phyloP scores from a whole-genome alignment of 2,329 filamentous ascomycete genomes.

The Paecilomyces niveus region DNA sequence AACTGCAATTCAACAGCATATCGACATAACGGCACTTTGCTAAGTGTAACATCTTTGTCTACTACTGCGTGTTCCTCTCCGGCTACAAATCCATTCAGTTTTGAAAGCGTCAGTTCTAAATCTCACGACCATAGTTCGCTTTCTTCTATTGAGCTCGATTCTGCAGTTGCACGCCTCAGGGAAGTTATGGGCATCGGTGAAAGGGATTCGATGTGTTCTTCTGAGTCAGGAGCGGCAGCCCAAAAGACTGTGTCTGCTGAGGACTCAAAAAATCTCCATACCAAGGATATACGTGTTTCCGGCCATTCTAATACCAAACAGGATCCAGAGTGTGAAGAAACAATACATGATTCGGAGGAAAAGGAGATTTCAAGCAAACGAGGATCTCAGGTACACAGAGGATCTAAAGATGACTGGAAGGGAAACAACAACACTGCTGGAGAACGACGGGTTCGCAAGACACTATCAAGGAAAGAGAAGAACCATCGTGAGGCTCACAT shows the following conservation, averaged over 20 bases:
- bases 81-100: background rate
- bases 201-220: background rate
- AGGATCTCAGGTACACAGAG: background rate
- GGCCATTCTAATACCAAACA: background rate
- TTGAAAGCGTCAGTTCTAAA: background rate
- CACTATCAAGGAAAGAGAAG: background rate
- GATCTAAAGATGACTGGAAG: background rate
- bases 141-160: background rate
- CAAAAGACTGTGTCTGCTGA: background rate
- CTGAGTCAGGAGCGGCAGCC: background rate
- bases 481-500: background rate
- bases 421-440: background rate
- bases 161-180: background rate
- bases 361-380: background rate
- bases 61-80: background rate
- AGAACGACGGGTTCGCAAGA: background rate
- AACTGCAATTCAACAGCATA: background rate
- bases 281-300: background rate
- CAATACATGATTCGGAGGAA: background rate
- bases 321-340: background rate
- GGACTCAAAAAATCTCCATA: background rate
- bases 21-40: background rate
- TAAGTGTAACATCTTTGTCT: background rate
- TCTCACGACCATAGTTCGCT: background rate
- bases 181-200: background rate